Conservation (phyloP, 306 rosid species). For the Astragalus membranaceus region DNA sequence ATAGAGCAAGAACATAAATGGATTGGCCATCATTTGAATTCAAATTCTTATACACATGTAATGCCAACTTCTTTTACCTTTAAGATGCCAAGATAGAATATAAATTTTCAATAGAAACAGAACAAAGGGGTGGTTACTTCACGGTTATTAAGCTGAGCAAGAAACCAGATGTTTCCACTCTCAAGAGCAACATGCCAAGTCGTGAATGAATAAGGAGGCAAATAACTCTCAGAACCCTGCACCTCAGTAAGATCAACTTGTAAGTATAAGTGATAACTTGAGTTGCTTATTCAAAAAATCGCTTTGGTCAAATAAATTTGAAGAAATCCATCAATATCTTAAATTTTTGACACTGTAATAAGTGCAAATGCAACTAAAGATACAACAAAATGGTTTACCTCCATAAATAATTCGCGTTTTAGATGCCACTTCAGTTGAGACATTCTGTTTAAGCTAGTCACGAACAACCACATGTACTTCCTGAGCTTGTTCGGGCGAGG, state of each 20-base stretch:
- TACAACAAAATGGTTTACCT: conserved; percentile 46
- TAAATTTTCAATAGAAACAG: too few relatives aligned
- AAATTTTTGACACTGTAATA: too few relatives aligned
- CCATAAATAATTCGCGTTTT: conserved; percentile 92
- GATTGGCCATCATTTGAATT: too few relatives aligned
- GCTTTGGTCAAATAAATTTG: not conserved
- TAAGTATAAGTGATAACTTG: not conserved
- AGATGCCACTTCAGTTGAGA: conserved; percentile 86
- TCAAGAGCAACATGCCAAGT: too few relatives aligned
- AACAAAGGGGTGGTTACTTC: too few relatives aligned
- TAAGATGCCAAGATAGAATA: too few relatives aligned
- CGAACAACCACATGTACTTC: conserved; percentile 94
- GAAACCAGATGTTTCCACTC: too few relatives aligned
- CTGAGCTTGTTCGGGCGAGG: conserved; percentile 94
- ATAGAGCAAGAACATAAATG: too few relatives aligned
- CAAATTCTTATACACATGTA: too few relatives aligned
- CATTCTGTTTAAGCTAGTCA: conserved; percentile 79
- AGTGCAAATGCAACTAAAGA: conserved; percentile 10
- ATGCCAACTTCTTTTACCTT: too few relatives aligned
- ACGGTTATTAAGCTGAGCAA: too few relatives aligned
- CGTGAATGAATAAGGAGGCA: too few relatives aligned
- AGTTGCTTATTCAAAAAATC: not conserved
- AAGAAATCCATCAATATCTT: conserved; percentile 94
- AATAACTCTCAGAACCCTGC: conserved; percentile 97
- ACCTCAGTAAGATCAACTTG: conserved; percentile 17